Percentiles rank a stretch among this genome's conserved stretches.
phyloP scores from a whole-genome alignment of 2,329 filamentous ascomycete genomes.

The Aureobasidium uvarum region DNA sequence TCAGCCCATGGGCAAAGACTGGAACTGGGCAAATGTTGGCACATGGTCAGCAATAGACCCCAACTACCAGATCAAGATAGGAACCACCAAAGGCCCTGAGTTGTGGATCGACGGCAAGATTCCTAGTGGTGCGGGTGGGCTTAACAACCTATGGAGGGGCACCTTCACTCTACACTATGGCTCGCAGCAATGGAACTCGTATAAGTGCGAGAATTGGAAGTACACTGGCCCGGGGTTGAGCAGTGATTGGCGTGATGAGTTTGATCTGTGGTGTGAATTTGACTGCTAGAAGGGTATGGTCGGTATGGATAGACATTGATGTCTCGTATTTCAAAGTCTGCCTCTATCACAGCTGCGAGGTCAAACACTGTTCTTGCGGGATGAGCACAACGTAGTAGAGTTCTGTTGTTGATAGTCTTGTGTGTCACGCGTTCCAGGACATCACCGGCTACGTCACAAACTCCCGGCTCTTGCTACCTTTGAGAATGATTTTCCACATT shows the following conservation, averaged over 20 bases:
- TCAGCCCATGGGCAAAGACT: neutral
- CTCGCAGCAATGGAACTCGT: constrained; percentile 7
- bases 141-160: neutral
- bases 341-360: neutral
- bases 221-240: neutral
- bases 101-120: neutral
- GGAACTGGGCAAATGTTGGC: neutral
- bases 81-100: constrained; percentile 2
- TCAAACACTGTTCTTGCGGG: neutral
- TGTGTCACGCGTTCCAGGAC: neutral
- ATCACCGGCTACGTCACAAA: constrained; percentile 2
- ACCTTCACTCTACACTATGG: constrained; percentile 10
- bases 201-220: constrained; percentile 8
- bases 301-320: neutral
- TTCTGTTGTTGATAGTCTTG: neutral
- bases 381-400: neutral
- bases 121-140: neutral
- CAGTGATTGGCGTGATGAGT: constrained; percentile 5
- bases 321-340: too few relatives aligned
- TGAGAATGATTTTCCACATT: neutral
- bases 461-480: neutral
- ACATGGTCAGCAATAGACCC: neutral
- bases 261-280: constrained; percentile 14
- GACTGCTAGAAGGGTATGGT: constrained; percentile 24
- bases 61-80: constrained; percentile 14